Evolutionary conservation across 192 early-diverging fungal genomes (phyloP), one percentile per base, ranked within the genome.

Genomic region (Coemansia sp.): DNA sequence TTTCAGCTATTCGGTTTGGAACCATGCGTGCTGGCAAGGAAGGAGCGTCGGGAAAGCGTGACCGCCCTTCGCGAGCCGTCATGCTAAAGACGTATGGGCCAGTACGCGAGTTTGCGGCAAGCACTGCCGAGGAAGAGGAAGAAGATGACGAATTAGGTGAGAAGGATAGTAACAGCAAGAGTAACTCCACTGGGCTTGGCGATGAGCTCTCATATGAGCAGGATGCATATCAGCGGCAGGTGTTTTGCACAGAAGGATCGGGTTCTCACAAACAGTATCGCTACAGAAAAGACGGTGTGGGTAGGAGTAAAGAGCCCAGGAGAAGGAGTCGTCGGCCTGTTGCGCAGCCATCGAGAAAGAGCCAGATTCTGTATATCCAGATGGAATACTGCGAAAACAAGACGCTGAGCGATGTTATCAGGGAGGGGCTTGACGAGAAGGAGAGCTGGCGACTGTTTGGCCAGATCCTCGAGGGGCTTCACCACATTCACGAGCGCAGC

Each of bases 331-430:
- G 21, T 7, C 63, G 18, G 26, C 57, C 16, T 12, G n/a, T 48
- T 7, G 16, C 41, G 21, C 47, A 19, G 47, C 56, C 63, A 4
- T 47, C 32, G 18, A 37, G 54, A 16, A 61, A 61, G 57, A 56
- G 44, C 57, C 52, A 88, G 59, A 89, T 90, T 9, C 72, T 98
- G 38, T 95, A 97, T 66, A 98, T 98, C 59, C 96, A 98, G 75
- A 98, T 98, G 96, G 95, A 98, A 81, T 98, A 97, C 73, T 98
- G 96, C 73, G 96, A 98, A 72, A 89, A 94, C 61, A 93, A 94
- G 66, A 96, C 96, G 0, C 78, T 98, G 5, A 85, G 85, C 67
- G 93, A 96, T 67, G 67, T 94, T 21, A 92, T 98, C 63, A 88
- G 92, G 40, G 85, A 86, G 65, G 90, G 91, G 0, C 60, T 98